Conservation (phyloP, 371 early-diverging fungal species). For the Mortierella sp. region DNA sequence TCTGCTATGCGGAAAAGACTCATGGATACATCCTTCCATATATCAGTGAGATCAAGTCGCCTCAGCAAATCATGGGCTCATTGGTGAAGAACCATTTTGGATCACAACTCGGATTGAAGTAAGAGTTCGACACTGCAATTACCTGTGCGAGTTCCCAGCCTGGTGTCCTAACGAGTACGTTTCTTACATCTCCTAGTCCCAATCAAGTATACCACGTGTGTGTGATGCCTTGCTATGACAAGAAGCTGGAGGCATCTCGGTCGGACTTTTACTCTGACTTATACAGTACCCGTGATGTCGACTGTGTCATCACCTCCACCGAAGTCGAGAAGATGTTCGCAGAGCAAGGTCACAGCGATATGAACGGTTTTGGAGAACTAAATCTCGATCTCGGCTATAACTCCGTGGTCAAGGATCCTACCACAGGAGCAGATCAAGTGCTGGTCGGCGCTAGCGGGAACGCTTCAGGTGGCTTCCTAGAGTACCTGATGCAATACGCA, state of each 20-base stretch:
- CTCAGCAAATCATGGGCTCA: slow-evolving; percentile 96
- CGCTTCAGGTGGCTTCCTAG: slow-evolving; percentile 91
- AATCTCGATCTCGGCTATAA: slow-evolving; percentile 59
- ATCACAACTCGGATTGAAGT: slow-evolving; percentile 64
- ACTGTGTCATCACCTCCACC: slow-evolving; percentile 91
- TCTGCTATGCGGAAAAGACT: slow-evolving; percentile 99
- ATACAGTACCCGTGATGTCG: slow-evolving; percentile 89
- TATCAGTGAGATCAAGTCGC: slow-evolving; percentile 89
- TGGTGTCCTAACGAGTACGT: neutral
- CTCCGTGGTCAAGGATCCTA: slow-evolving; percentile 55
- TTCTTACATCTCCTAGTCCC: slow-evolving; percentile 56
- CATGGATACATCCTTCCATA: slow-evolving; percentile 87
- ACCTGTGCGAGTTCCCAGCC: neutral
- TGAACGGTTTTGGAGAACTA: slow-evolving; percentile 61
- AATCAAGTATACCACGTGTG: slow-evolving; percentile 89
- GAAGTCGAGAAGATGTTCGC: slow-evolving; percentile 84
- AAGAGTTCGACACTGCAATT: slow-evolving; percentile 15
- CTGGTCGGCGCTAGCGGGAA: slow-evolving; percentile 76
- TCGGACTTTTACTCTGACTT: slow-evolving; percentile 87
- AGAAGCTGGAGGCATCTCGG: slow-evolving; percentile 96
- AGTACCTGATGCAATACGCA: slow-evolving; percentile 86
- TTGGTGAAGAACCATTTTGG: slow-evolving; percentile 88
- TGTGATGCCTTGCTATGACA: slow-evolving; percentile 98
- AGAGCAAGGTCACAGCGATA: slow-evolving; percentile 65
- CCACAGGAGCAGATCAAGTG: slow-evolving; percentile 55